Conservation (phyloP, 2,329 filamentous ascomycete genomes). For the Pseudocercospora fuligena region DNA sequence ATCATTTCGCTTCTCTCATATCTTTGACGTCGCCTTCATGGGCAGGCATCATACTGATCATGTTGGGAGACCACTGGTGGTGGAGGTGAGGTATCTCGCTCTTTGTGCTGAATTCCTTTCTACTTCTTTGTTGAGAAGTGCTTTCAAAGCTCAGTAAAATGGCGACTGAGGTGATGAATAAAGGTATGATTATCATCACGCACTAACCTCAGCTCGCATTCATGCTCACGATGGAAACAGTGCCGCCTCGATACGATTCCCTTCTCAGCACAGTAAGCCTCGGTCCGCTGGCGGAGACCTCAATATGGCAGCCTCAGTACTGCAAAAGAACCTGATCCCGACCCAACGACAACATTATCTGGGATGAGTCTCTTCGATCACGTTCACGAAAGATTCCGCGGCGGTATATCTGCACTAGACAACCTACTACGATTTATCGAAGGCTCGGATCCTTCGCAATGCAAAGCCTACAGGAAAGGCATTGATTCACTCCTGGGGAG, state of each 20-base stretch:
- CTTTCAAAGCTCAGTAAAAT: neutral
- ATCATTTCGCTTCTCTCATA: neutral
- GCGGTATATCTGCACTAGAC: conserved; percentile 23
- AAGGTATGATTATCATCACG: neutral
- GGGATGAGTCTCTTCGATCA: conserved; percentile 24
- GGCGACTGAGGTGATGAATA: neutral
- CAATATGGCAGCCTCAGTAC: neutral
- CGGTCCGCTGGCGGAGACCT: neutral
- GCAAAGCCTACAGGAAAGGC: conserved; percentile 16
- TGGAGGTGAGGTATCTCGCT: neutral
- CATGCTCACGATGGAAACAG: conserved; percentile 1
- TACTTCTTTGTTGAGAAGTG: neutral
- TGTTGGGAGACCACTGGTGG: neutral
- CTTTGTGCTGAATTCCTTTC: neutral
- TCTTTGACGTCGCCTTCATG: neutral
- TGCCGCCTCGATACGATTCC: neutral
- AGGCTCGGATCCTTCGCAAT: conserved; percentile 11
- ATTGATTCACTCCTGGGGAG: conserved; percentile 24
- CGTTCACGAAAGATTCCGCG: conserved; percentile 20
- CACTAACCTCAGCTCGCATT: neutral
- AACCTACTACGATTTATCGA: conserved; percentile 25
- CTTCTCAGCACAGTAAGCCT: neutral
- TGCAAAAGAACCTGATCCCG: neutral
- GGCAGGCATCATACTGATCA: neutral
- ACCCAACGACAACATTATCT: conserved; percentile 1